These are phyloP conservation scores for Acer yangbiense DNA, from an alignment of 345 rosid species.

Conservation along the genomic window DNA sequence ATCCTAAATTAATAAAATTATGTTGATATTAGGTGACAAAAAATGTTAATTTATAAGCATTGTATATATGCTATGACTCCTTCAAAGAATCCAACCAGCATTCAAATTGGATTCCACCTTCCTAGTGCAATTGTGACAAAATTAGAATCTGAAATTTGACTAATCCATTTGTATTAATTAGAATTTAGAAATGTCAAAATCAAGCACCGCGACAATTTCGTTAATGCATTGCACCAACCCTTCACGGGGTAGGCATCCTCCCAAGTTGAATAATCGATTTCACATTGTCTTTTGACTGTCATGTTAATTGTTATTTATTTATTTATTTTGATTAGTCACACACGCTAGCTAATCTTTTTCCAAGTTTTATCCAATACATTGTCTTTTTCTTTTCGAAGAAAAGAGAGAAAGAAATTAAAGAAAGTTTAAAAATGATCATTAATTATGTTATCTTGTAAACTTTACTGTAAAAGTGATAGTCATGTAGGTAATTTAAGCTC, in stretches of 20 bases:
- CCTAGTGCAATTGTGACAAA: not conserved
- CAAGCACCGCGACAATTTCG: conserved; percentile 2
- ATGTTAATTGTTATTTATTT: not conserved
- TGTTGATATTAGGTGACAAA: not conserved
- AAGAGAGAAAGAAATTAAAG: not conserved
- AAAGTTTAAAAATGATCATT: not conserved
- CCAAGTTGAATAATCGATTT: conserved; percentile 14
- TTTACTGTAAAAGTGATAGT: not conserved
- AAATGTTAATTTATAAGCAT: not conserved
- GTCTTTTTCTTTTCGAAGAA: not conserved
- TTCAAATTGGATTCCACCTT: not conserved
- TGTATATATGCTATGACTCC: not conserved
- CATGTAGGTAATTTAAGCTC: too few species aligned
- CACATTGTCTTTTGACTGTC: conserved; percentile 20
- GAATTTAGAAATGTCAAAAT: not conserved
- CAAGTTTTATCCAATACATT: not conserved
- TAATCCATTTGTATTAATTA: not conserved
- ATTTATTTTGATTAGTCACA: not conserved
- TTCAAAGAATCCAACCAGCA: not conserved
- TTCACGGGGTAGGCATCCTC: conserved; percentile 6
- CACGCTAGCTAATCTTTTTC: not conserved
- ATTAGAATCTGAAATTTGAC: not conserved
- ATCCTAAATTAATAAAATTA: not conserved
- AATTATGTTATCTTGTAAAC: not conserved
- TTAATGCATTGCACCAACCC: conserved; percentile 21